phyloP scores from a whole-genome alignment of 129 eudicot species.

The Tagetes erecta region DNA sequence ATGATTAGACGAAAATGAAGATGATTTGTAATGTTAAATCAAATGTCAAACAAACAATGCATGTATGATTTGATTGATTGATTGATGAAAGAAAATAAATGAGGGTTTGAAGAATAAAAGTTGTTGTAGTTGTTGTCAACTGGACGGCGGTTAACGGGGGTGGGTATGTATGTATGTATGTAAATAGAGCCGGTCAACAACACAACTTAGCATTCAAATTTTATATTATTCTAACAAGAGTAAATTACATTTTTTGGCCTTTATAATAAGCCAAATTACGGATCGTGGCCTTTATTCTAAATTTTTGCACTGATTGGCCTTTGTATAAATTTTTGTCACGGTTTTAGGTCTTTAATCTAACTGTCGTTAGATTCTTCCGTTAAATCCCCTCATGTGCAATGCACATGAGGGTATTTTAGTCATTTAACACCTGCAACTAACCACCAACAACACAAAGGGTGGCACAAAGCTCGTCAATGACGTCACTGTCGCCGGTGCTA shows the following conservation, averaged over 20 bases:
- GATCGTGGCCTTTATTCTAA: too few relatives aligned
- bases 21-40: neutral
- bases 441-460: neutral
- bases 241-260: too few relatives aligned
- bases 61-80: neutral
- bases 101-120: neutral
- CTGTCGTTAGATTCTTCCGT: too few relatives aligned
- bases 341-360: too few relatives aligned
- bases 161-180: neutral
- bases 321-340: too few relatives aligned
- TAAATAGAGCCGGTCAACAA: constrained; percentile 22
- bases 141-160: constrained; percentile 26
- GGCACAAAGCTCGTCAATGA: constrained; percentile 28
- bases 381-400: too few relatives aligned
- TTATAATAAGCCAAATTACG: too few relatives aligned
- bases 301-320: too few relatives aligned
- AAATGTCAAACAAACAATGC: neutral
- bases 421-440: too few relatives aligned
- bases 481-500: constrained; percentile 7
- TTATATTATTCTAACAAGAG: neutral
- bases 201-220: neutral
- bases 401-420: too few relatives aligned
- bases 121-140: neutral
- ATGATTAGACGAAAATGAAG: neutral
- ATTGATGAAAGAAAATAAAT: neutral